Conservation (phyloP, 202 grass and related monocot species). For the Bolboschoenoplectus hybrid region DNA sequence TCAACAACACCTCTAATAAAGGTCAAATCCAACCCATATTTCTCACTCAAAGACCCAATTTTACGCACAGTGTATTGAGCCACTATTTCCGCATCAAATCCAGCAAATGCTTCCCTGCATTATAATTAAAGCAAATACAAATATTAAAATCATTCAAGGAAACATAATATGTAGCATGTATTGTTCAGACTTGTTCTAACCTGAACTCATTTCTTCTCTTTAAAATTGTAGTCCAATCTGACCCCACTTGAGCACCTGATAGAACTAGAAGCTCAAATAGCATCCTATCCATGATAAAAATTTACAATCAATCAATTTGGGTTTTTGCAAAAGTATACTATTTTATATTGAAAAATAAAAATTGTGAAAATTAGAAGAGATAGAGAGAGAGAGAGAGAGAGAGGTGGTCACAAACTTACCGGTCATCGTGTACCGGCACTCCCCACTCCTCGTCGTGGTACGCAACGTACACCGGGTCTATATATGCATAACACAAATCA, state of each 20-base stretch:
- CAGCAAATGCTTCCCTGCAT: constrained; percentile 60
- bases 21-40: constrained; percentile 45
- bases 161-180: constrained; percentile 1
- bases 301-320: background rate
- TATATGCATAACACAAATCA: background rate
- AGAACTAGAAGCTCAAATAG: constrained; percentile 76
- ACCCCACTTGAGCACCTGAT: constrained; percentile 65
- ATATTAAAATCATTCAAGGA: background rate
- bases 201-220: constrained; percentile 68
- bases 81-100: constrained; percentile 53
- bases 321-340: too few species aligned
- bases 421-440: constrained; percentile 57
- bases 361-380: background rate
- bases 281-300: constrained; percentile 27
- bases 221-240: constrained; percentile 72
- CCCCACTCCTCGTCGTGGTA: constrained; percentile 94
- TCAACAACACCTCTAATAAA: constrained; percentile 48
- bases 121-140: background rate
- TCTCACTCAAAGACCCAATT: constrained; percentile 47
- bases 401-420: constrained; percentile 42
- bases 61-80: constrained; percentile 62
- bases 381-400: background rate
- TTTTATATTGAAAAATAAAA: background rate
- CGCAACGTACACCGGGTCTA: constrained; percentile 53
- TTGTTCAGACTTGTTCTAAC: constrained; percentile 31